These are phyloP conservation scores for Pyrenophora seminiperda DNA, from an alignment of 2,329 filamentous ascomycete species.

Conservation along the genomic window DNA sequence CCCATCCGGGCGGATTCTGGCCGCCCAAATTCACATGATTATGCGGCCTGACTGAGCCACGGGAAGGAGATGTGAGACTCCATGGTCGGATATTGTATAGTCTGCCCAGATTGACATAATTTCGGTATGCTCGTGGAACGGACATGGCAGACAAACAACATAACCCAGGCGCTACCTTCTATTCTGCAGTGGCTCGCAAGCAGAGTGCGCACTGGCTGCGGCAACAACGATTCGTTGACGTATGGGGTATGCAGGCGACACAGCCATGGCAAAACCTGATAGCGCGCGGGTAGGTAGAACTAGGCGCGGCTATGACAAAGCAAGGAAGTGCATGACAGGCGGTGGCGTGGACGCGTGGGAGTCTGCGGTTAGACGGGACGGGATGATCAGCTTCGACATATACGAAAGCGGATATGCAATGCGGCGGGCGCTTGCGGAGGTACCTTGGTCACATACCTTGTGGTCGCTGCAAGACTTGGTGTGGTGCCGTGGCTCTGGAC, in stretches of 20 bases:
- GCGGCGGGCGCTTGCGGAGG: background rate
- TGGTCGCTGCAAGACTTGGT: conserved; percentile 8
- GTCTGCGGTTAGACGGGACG: conserved; percentile 3
- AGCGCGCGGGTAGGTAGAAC: conserved; percentile 3
- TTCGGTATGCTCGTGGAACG: conserved; percentile 11
- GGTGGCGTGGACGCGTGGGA: background rate
- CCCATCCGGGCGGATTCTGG: conserved; percentile 22
- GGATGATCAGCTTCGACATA: background rate
- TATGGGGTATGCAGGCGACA: conserved; percentile 3
- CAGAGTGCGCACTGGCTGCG: background rate
- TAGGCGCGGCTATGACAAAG: conserved; percentile 6
- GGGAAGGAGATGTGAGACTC: background rate
- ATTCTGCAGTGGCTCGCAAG: background rate
- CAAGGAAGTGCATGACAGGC: conserved; percentile 13
- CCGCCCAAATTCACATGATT: conserved; percentile 22
- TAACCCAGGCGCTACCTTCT: background rate
- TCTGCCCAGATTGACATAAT: conserved; percentile 20
- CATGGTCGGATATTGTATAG: conserved; percentile 15
- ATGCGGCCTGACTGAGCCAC: background rate
- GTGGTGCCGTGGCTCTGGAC: conserved; percentile 27
- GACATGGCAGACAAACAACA: conserved; percentile 4
- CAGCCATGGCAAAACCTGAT: conserved; percentile 6
- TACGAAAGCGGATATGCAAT: background rate
- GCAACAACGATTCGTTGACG: background rate
- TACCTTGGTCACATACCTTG: conserved; percentile 5